phyloP scores from a whole-genome alignment of 352 stramenopile genomes.

The Phytophthora pistaciae region DNA sequence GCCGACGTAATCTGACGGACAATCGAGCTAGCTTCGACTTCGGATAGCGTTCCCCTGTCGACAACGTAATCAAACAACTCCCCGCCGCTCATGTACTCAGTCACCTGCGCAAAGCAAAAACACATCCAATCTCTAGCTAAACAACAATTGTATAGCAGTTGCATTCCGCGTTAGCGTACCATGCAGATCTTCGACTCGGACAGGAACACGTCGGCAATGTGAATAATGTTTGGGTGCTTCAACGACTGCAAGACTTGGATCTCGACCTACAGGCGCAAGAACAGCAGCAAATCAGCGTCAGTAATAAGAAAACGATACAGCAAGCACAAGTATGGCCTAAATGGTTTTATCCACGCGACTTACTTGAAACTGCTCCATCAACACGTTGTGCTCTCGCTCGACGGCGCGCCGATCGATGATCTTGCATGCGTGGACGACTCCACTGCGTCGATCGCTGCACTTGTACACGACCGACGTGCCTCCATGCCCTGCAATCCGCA shows the following conservation, averaged over 20 bases:
- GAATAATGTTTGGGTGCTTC: slow-evolving; percentile 92
- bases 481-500: slow-evolving; percentile 61
- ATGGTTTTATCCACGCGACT: slow-evolving; percentile 7
- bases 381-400: slow-evolving; percentile 75
- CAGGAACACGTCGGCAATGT: slow-evolving; percentile 89
- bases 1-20: slow-evolving; percentile 92
- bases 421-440: slow-evolving; percentile 79
- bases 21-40: slow-evolving; percentile 87
- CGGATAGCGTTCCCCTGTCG: slow-evolving; percentile 89
- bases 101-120: slow-evolving; percentile 56
- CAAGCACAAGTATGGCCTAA: not conserved
- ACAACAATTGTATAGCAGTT: not conserved
- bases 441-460: slow-evolving; percentile 71
- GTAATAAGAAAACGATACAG: not conserved
- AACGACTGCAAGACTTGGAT: slow-evolving; percentile 93
- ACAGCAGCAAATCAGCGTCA: slow-evolving; percentile 8
- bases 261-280: slow-evolving; percentile 59
- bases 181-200: slow-evolving; percentile 90
- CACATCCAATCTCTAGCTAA: slow-evolving; percentile 8
- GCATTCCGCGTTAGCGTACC: slow-evolving; percentile 34
- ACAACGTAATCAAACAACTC: slow-evolving; percentile 94
- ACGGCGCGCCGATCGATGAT: slow-evolving; percentile 88
- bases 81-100: slow-evolving; percentile 88
- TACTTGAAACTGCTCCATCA: slow-evolving; percentile 91
- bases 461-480: slow-evolving; percentile 89